A percentile compares a stretch with the other conserved stretches of the same genome.
Conservation (phyloP, 371 early-diverging fungal species). For the Syncephalis plumigaleata region DNA sequence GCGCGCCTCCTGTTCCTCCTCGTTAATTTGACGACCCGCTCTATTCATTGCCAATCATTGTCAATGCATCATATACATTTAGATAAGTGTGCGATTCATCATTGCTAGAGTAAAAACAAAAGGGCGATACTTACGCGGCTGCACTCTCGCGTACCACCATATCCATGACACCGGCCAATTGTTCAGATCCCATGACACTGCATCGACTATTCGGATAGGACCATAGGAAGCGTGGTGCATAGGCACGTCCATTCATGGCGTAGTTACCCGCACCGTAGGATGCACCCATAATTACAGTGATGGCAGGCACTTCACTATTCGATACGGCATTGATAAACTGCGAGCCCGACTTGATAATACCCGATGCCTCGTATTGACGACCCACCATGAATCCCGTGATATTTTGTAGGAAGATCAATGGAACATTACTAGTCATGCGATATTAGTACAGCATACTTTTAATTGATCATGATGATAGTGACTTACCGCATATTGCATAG, state of each 20-base stretch:
- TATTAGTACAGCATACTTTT: neutral
- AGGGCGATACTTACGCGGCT: constrained; percentile 21
- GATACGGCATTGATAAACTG: constrained; percentile 62
- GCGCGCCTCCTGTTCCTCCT: constrained; percentile 31
- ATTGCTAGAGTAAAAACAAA: too few species aligned
- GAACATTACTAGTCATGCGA: constrained; percentile 23
- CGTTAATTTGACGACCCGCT: constrained; percentile 28
- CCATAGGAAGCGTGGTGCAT: constrained; percentile 54
- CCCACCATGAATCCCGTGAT: constrained; percentile 77
- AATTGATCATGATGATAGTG: neutral
- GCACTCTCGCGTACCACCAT: constrained; percentile 52
- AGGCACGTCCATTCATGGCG: constrained; percentile 60
- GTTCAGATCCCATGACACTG: constrained; percentile 63
- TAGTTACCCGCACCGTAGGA: constrained; percentile 71
- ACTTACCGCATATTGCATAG: constrained; percentile 47
- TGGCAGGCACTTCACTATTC: constrained; percentile 50
- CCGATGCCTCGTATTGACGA: constrained; percentile 50
- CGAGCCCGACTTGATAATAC: constrained; percentile 60
- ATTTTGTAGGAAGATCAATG: constrained; percentile 49
- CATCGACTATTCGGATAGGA: constrained; percentile 62
- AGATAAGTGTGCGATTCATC: neutral
- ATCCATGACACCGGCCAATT: constrained; percentile 51
- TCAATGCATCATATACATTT: neutral
- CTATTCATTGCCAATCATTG: constrained; percentile 8
- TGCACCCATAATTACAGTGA: constrained; percentile 58